phyloP scores from a whole-genome alignment of 1,284 basidiomycete genomes.

The Leccinum griseonigrum region DNA sequence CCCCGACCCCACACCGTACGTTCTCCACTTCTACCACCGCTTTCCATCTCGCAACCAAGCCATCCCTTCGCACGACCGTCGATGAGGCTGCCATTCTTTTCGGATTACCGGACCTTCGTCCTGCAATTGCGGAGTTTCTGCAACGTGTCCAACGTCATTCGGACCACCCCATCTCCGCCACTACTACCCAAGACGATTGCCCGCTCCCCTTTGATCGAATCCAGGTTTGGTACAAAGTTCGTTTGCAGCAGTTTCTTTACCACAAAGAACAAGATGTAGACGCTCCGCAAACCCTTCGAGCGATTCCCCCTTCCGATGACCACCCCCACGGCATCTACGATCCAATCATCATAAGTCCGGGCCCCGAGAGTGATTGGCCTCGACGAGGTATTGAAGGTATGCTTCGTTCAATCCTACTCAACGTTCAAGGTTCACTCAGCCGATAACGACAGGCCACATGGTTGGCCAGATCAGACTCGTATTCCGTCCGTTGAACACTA shows the following conservation, averaged over 20 bases:
- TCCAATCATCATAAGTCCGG: background rate
- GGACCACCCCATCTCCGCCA: background rate
- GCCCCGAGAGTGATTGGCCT: background rate
- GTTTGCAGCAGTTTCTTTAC: background rate
- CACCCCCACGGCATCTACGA: background rate
- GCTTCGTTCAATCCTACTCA: background rate
- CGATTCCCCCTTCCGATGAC: background rate
- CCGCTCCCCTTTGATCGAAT: background rate
- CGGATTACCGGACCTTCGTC: background rate
- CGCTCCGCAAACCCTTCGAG: background rate
- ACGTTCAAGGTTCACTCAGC: background rate
- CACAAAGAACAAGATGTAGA: background rate
- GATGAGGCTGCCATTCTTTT: background rate
- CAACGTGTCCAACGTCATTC: background rate
- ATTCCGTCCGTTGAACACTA: background rate
- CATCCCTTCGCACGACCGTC: background rate
- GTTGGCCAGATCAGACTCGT: background rate
- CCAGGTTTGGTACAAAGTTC: background rate
- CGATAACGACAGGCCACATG: background rate
- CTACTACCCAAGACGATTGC: background rate
- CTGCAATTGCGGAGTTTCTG: background rate
- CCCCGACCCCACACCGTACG: background rate
- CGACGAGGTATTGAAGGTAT: background rate
- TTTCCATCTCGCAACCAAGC: slow-evolving; percentile 4
- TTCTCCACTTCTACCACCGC: background rate